Conservation (phyloP, 2,329 filamentous ascomycete genomes). For the Aureobasidium sp. region DNA sequence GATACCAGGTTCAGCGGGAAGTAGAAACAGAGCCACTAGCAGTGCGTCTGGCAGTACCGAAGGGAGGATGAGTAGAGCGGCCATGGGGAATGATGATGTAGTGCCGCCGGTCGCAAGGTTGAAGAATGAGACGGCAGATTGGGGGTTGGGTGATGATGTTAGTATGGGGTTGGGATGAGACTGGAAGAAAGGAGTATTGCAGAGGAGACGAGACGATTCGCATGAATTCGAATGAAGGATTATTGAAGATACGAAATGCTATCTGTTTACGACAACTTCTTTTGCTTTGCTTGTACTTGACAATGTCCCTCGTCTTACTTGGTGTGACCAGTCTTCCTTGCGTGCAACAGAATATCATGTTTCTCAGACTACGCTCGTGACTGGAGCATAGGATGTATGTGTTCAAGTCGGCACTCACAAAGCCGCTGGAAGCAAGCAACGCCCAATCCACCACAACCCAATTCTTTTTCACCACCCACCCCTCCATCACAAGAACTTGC, state of each 20-base stretch:
- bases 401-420: too few relatives aligned
- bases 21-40: neutral
- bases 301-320: too few relatives aligned
- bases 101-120: conserved; percentile 14
- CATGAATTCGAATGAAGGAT: neutral
- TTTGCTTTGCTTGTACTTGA: neutral
- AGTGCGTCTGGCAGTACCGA: conserved; percentile 10
- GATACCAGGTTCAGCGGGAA: neutral
- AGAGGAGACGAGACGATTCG: neutral
- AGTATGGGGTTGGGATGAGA: conserved; percentile 19
- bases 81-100: conserved; percentile 7
- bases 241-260: neutral
- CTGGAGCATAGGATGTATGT: too few relatives aligned
- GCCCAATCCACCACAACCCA: too few relatives aligned
- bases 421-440: too few relatives aligned
- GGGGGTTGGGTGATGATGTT: conserved; percentile 18
- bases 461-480: too few relatives aligned
- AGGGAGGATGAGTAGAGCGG: neutral
- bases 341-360: too few relatives aligned
- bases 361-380: too few relatives aligned
- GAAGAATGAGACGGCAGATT: conserved; percentile 16
- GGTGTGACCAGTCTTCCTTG: too few relatives aligned
- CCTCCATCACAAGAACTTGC: too few relatives aligned
- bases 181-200: too few relatives aligned
- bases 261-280: neutral